Evolutionary conservation across 2,329 filamentous ascomycete genomes (phyloP).

Genomic region (Beauveria sp.): DNA sequence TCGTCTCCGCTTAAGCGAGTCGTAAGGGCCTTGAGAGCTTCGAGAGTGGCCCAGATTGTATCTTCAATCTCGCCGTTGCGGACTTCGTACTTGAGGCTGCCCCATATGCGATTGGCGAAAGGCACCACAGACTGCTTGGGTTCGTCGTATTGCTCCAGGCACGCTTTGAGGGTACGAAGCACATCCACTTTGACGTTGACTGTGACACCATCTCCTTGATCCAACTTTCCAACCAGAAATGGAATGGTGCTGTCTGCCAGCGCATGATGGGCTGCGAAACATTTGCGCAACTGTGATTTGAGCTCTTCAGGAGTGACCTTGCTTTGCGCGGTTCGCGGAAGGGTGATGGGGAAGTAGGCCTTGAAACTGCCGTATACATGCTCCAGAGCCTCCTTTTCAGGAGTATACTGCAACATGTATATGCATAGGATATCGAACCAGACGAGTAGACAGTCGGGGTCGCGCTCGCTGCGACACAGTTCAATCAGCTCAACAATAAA

Average conservation of each 20-base stretch:
- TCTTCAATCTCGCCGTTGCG: slow-evolving; percentile 53
- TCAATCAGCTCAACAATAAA: slow-evolving; percentile 44
- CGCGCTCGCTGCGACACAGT: slow-evolving; percentile 47
- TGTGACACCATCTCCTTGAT: slow-evolving; percentile 51
- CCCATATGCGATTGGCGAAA: slow-evolving; percentile 45
- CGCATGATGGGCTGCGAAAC: slow-evolving; percentile 43
- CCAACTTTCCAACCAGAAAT: slow-evolving; percentile 49
- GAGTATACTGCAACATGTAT: slow-evolving; percentile 38
- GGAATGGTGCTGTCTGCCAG: slow-evolving; percentile 41
- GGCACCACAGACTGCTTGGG: slow-evolving; percentile 40
- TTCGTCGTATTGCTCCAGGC: slow-evolving; percentile 40
- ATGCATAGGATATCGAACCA: slow-evolving; percentile 46
- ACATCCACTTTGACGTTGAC: slow-evolving; percentile 54
- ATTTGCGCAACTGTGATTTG: slow-evolving; percentile 44
- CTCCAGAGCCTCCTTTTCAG: slow-evolving; percentile 37
- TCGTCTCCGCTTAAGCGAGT: slow-evolving; percentile 36
- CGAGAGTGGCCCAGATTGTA: slow-evolving; percentile 47
- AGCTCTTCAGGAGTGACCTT: slow-evolving; percentile 49
- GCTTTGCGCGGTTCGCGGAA: slow-evolving; percentile 42
- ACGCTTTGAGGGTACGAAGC: slow-evolving; percentile 46
- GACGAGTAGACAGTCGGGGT: slow-evolving; percentile 47
- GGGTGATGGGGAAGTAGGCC: slow-evolving; percentile 53
- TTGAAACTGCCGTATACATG: slow-evolving; percentile 49
- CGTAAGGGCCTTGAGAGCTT: slow-evolving; percentile 44
- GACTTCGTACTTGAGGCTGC: slow-evolving; percentile 55